Evolutionary conservation across 352 stramenopile species (phyloP), one percentile per base, ranked within the genome.

Genomic region (Globisporangium parvum): DNA sequence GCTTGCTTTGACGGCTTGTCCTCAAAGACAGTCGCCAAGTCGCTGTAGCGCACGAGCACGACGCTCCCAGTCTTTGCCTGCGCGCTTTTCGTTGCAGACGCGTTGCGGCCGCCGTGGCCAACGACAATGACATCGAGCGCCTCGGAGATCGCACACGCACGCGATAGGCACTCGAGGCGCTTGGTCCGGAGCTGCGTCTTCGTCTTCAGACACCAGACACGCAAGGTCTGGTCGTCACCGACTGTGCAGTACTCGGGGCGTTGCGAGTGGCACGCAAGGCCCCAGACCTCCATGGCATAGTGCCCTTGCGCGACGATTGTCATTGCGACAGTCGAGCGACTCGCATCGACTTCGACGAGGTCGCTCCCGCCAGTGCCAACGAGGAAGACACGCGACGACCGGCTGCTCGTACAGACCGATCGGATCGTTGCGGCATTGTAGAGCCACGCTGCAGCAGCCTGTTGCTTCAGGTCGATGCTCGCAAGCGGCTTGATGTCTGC

Each of bases 331-430:
- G 20, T 55, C 18, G 63, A 47, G 6, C 60, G 60, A 15, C 41
- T 65, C 6, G 69, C 57, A 63, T 93, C 87, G 24, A 97, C 48
- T 55, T 98, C 87, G 11, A 95, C 67, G 12, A 98, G 55, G 56
- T 97, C 85, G 35, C 85, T 96, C 12, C 87, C 89, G 37, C 51
- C 60, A 17, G 88, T 97, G 18, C 90, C 91, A 15, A 98, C 65
- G 10, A 97, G 56, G 18, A 97, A 67, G 4, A 59, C 54, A 23
- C 71, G 60, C 8, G 67, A 62, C 9, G 67, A 73, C 23, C 62
- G 41, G n/a, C 37, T 55, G 41, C 50, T 62, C 9, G 55, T 53
- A 39, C 66, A 79, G n/a, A 90, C 42, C 47, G 77, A 88, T 45
- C 77, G 73, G 47, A 90, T 71, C 18, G 66, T 64, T 10, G 69